phyloP scores from a whole-genome alignment of 2,329 filamentous ascomycete genomes.

The Aspergillus tanneri region DNA sequence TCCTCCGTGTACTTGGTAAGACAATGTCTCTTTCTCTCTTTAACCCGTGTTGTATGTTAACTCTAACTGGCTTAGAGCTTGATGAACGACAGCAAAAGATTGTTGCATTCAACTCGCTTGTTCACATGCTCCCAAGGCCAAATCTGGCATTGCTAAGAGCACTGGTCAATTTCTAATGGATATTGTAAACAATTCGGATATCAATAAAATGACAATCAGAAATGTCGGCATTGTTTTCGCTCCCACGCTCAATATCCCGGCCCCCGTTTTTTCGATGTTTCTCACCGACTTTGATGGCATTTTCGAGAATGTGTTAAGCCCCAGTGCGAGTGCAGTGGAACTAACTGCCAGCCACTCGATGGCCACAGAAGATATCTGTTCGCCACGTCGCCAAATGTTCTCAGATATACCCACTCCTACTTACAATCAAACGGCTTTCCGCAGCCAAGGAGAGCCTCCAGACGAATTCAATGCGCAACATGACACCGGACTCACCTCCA shows the following conservation, averaged over 20 bases:
- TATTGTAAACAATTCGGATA: slow-evolving; percentile 83
- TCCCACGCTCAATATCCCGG: slow-evolving; percentile 92
- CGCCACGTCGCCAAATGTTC: slow-evolving; percentile 65
- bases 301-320: slow-evolving; percentile 68
- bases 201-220: slow-evolving; percentile 97
- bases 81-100: slow-evolving; percentile 74
- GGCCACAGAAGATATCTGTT: slow-evolving; percentile 59
- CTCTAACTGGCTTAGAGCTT: slow-evolving; percentile 56
- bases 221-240: slow-evolving; percentile 99
- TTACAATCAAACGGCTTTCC: slow-evolving; percentile 59
- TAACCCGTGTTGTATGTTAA: slow-evolving; percentile 5
- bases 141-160: slow-evolving; percentile 82
- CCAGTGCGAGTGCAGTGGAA: slow-evolving; percentile 37
- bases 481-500: slow-evolving; percentile 53
- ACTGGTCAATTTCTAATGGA: slow-evolving; percentile 85
- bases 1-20: slow-evolving; percentile 71
- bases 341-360: slow-evolving; percentile 42
- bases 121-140: slow-evolving; percentile 73
- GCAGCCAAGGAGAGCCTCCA: slow-evolving; percentile 27
- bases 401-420: slow-evolving; percentile 64
- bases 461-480: slow-evolving; percentile 33
- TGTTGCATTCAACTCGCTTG: slow-evolving; percentile 70
- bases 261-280: slow-evolving; percentile 89
- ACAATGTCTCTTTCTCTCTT: slow-evolving; percentile 1
- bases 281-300: slow-evolving; percentile 86